Evolutionary conservation across 805 yeast species (phyloP).

Genomic region (Sugiyamaella lignohabitans): DNA sequence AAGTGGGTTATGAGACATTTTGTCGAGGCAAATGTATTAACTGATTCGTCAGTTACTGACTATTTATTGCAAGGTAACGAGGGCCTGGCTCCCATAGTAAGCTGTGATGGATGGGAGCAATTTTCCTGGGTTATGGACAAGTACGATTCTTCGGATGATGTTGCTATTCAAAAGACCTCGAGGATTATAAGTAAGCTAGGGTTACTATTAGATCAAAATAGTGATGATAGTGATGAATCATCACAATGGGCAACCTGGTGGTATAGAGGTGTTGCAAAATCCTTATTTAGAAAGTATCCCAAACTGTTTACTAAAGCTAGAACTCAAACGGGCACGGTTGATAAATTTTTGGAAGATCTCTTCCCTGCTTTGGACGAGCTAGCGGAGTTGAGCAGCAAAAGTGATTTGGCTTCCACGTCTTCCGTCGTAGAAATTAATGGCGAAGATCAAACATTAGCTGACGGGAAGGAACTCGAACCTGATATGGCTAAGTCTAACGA

Average conservation of each 20-base stretch:
- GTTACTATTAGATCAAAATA: not conserved
- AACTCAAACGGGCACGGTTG: not conserved
- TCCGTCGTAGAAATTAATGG: no score
- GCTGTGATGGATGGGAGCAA: conserved; percentile 12
- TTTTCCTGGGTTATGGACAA: conserved; percentile 7
- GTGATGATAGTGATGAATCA: not conserved
- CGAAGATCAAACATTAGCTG: no score
- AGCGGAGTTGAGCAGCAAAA: no score
- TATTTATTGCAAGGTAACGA: conserved; percentile 2
- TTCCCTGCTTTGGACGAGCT: no score
- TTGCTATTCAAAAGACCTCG: not conserved
- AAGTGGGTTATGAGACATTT: conserved; percentile 51
- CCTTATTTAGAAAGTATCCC: not conserved
- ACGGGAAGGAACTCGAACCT: no score
- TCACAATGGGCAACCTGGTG: not conserved
- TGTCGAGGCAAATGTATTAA: conserved; percentile 37
- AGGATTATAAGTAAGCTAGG: not conserved
- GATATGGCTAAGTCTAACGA: no score
- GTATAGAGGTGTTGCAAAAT: not conserved
- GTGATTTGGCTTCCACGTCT: no score
- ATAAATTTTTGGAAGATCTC: no score
- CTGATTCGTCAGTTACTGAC: not conserved
- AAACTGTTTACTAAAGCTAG: not conserved
- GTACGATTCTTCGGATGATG: conserved; percentile 1
- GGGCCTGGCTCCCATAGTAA: not conserved